Percentiles rank a stretch among this genome's conserved stretches.
Evolutionary conservation across 352 stramenopile species (phyloP).

Genomic region (Globisporangium lucens): DNA sequence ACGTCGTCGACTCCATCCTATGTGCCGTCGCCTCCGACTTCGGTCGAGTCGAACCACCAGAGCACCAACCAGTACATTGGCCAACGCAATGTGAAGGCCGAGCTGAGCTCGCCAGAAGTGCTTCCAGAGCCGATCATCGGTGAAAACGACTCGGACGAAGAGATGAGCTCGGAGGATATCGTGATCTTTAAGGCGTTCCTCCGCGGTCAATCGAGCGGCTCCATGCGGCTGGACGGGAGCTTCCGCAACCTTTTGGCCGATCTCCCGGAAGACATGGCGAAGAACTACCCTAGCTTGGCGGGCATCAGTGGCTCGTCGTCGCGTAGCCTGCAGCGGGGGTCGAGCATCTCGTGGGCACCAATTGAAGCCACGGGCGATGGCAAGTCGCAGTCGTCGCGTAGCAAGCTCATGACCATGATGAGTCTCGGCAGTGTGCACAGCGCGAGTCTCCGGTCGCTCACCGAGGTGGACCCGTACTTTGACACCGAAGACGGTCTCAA

Average conservation of each 20-base stretch:
- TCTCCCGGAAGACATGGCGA: conserved; percentile 11
- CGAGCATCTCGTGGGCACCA: conserved; percentile 15
- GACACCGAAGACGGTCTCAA: conserved; percentile 40
- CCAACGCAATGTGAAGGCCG: neutral
- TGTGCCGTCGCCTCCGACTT: conserved; percentile 10
- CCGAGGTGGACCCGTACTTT: conserved; percentile 48
- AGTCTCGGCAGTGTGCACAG: conserved; percentile 55
- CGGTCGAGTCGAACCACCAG: conserved; percentile 8
- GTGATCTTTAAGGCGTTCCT: conserved; percentile 63
- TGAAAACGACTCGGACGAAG: conserved; percentile 37
- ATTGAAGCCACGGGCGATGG: conserved; percentile 18
- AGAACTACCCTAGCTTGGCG: conserved; percentile 12
- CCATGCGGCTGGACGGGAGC: conserved; percentile 28
- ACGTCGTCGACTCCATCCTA: neutral
- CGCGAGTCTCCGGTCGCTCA: conserved; percentile 49
- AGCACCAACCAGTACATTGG: conserved; percentile 5
- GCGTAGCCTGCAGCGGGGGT: conserved; percentile 14
- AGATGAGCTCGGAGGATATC: conserved; percentile 56
- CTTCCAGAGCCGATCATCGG: conserved; percentile 44
- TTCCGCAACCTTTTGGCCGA: conserved; percentile 31
- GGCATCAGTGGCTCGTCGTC: conserved; percentile 11
- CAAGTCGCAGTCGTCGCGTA: conserved; percentile 20
- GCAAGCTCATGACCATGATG: conserved; percentile 43
- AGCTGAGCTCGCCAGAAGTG: neutral
- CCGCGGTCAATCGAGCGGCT: conserved; percentile 46